These are phyloP conservation scores for Diplotaxis tenuifolia DNA, from an alignment of 345 rosid genomes.

Conservation along the genomic window DNA sequence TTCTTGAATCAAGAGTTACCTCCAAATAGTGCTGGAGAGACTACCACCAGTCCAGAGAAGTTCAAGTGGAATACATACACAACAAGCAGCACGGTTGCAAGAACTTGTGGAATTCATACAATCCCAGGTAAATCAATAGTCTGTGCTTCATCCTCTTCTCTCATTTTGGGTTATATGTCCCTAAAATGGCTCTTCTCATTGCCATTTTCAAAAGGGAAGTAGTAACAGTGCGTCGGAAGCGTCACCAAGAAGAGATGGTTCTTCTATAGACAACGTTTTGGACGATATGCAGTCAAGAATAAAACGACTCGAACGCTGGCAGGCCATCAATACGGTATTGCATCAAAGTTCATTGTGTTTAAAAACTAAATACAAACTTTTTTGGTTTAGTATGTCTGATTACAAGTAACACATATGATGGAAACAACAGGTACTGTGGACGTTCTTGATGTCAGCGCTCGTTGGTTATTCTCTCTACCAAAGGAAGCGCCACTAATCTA, in stretches of 20 bases:
- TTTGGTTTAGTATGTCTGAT: neutral
- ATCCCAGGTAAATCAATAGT: slow-evolving; percentile 69
- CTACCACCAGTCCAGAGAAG: slow-evolving; percentile 68
- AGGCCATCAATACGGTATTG: slow-evolving; percentile 82
- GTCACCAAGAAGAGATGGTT: slow-evolving; percentile 65
- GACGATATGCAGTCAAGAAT: slow-evolving; percentile 92
- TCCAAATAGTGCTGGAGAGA: slow-evolving; percentile 85
- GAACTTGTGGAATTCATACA: slow-evolving; percentile 89
- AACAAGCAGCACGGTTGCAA: slow-evolving; percentile 82
- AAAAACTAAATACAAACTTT: neutral
- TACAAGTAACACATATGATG: neutral
- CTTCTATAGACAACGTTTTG: slow-evolving; percentile 65
- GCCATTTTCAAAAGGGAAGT: slow-evolving; percentile 57
- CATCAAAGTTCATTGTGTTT: neutral
- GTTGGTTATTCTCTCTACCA: slow-evolving; percentile 97
- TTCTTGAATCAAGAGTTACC: slow-evolving; percentile 55
- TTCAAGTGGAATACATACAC: slow-evolving; percentile 70
- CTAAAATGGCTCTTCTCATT: neutral
- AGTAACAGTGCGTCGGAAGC: slow-evolving; percentile 72
- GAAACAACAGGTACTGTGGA: slow-evolving; percentile 86
- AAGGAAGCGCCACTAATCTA: slow-evolving; percentile 60
- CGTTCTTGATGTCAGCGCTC: slow-evolving; percentile 92
- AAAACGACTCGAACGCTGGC: slow-evolving; percentile 88
- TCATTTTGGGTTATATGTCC: neutral
- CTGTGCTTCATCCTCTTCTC: neutral